These are phyloP conservation scores for Viridothelium virens DNA, from an alignment of 495 filamentous ascomycete genomes.

Conservation along the genomic window DNA sequence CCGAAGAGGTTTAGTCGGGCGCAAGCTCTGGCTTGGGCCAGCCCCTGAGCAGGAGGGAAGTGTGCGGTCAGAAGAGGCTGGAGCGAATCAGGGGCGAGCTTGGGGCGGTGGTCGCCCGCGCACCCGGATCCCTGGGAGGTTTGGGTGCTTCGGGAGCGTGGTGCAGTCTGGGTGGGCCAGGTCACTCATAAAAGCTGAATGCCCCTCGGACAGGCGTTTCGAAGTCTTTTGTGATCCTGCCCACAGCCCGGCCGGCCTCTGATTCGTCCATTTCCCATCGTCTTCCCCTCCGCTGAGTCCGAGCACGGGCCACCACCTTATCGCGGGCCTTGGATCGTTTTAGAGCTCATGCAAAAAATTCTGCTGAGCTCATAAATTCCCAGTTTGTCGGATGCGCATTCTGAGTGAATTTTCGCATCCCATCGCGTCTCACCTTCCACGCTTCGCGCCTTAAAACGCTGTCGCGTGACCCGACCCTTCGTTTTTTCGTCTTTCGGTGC, in stretches of 20 bases:
- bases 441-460: not conserved
- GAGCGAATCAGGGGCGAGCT: not conserved
- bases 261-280: not conserved
- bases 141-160: not conserved
- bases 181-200: slow-evolving; percentile 9
- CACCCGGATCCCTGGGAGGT: not conserved
- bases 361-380: not conserved
- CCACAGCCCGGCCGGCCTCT: not conserved
- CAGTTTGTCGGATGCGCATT: not conserved
- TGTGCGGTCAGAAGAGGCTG: not conserved
- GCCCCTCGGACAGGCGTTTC: not conserved
- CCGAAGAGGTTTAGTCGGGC: not conserved
- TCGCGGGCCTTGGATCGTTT: no score
- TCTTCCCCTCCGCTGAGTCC: not conserved
- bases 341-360: not conserved
- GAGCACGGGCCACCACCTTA: not conserved
- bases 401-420: not conserved
- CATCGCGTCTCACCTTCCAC: slow-evolving; percentile 1
- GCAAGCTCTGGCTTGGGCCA: not conserved
- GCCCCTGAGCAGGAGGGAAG: not conserved
- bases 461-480: not conserved
- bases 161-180: not conserved
- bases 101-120: not conserved
- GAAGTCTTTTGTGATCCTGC: slow-evolving; percentile 10
- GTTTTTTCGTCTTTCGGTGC: not conserved